Evolutionary conservation across 257 asterid species (phyloP), one percentile per base, ranked within the genome.

Genomic region (Plantago major): DNA sequence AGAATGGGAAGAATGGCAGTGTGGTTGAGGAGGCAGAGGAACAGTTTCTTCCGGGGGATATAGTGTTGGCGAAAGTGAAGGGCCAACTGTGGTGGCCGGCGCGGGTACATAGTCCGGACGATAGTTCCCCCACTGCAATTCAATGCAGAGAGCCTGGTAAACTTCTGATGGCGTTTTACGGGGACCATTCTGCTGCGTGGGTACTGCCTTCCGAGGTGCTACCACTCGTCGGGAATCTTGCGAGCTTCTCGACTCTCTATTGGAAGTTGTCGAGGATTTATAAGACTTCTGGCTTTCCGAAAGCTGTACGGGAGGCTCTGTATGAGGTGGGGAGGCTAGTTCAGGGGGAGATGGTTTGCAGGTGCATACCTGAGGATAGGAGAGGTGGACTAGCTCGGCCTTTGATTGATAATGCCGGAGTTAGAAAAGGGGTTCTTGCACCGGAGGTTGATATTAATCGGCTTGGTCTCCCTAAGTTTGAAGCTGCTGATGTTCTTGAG

Each of bases 111-210:
- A 7, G 8, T 7, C 5, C 7, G 6, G 40, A 33, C 8, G 7
- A 33, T 4, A 4, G 40, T 33, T 33, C 40, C 8, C 7, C 40
- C 0, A 0, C 3, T 33, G 40, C 40, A 22, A 38, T 52, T 52
- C 13, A 33, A 11, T 10, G 58, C 30, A 52, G 11, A 52, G 58
- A 50, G 62, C 78, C 68, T 52, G 89, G 76, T 17, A 75, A 80
- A 42, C 69, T 78, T 10, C 87, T 92, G 0, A 90, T 88, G 57
- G 93, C 82, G 5, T 81, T 82, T 61, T 89, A 79, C 11, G 97
- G 95, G 13, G 91, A 84, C 51, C 75, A 80, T 7, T 84, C 94
- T 1, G 79, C 81, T 55, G 79, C 89, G 3, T 89, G 95, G 97
- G 84, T 89, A 71, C 43, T 68, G 46, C 84, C 91, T 6, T 73